Conservation (phyloP, 2,329 filamentous ascomycete genomes). For the Blastomyces silverae region DNA sequence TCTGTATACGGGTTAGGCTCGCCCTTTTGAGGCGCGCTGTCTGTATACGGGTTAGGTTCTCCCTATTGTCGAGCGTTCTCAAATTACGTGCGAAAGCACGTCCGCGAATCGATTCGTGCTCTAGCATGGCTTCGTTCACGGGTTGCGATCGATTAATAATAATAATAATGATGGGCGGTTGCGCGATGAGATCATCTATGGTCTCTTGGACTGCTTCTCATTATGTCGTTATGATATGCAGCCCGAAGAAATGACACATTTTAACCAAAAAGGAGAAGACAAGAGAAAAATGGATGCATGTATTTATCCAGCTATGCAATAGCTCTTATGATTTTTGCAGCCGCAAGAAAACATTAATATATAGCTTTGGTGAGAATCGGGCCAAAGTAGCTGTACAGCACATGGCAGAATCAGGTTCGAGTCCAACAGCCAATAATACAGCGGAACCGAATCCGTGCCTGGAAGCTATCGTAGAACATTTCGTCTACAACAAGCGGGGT, state of each 20-base stretch:
- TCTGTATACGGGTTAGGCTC: neutral
- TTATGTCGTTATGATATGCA: neutral
- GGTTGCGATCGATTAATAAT: neutral
- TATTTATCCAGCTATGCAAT: too few species aligned
- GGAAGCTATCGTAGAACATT: too few species aligned
- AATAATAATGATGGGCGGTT: neutral
- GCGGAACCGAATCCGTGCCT: too few species aligned
- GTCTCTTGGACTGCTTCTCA: neutral
- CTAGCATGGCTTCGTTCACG: neutral
- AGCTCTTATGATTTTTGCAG: too few species aligned
- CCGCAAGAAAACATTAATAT: too few species aligned
- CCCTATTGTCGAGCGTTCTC: neutral
- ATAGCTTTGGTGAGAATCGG: too few species aligned
- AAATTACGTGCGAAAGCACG: neutral
- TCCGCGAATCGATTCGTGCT: neutral
- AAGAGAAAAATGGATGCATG: too few species aligned
- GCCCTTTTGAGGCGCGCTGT: neutral
- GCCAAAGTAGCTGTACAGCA: too few species aligned
- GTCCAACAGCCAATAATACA: too few species aligned
- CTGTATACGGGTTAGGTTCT: neutral
- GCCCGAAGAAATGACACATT: neutral
- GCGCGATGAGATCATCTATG: neutral
- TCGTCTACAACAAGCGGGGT: too few species aligned
- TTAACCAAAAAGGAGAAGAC: too few species aligned
- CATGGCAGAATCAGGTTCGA: too few species aligned